Evolutionary conservation across 2,329 filamentous ascomycete genomes (phyloP).

Genomic region (Curvularia spicifera): DNA sequence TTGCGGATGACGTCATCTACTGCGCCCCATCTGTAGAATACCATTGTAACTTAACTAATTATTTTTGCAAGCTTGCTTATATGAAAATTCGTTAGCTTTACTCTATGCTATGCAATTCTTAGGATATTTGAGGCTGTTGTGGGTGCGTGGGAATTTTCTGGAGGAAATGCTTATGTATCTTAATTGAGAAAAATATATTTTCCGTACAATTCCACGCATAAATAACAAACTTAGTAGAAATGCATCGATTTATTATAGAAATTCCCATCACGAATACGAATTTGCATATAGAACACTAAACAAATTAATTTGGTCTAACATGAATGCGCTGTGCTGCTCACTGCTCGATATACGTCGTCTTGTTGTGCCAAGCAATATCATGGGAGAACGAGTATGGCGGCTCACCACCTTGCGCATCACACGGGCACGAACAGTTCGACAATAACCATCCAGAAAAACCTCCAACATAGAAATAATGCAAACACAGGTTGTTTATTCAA

Average conservation of each 20-base stretch:
- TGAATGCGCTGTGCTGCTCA: too few species aligned
- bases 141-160: slow-evolving; percentile 1
- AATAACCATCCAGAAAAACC: not conserved
- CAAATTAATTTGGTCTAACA: too few species aligned
- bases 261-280: too few species aligned
- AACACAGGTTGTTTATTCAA: too few species aligned
- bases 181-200: not conserved
- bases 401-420: not conserved
- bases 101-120: fast-evolving
- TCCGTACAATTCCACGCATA: too few species aligned
- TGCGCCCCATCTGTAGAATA: not conserved
- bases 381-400: not conserved
- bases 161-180: not conserved
- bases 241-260: too few species aligned
- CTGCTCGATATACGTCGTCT: not conserved
- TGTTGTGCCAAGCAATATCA: not conserved
- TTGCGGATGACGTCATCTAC: not conserved
- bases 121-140: not conserved
- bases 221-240: not conserved
- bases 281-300: too few species aligned
- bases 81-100: fast-evolving
- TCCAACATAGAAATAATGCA: too few species aligned
- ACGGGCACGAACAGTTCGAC: not conserved
- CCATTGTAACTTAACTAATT: not conserved
- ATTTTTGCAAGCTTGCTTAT: not conserved